Evolutionary conservation across 1,284 basidiomycete genomes (phyloP).

Genomic region (Heimioporus punctisporus): DNA sequence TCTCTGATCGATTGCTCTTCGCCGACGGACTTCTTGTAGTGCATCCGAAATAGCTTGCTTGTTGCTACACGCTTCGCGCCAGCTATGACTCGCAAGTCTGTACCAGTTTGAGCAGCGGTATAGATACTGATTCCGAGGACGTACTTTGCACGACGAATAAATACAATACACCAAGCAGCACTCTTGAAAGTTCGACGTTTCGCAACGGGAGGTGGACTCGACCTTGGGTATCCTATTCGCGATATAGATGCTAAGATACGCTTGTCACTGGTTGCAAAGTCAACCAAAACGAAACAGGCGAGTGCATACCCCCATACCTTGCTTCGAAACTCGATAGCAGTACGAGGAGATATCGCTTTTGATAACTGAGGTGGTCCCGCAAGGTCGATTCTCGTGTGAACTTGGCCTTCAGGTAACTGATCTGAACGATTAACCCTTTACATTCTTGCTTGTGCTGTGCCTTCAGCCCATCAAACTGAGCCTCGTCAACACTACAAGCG

Average conservation of each 20-base stretch:
- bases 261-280: constrained; percentile 57
- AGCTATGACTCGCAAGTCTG: constrained; percentile 60
- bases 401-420: constrained; percentile 91
- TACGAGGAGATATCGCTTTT: constrained; percentile 82
- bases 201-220: constrained; percentile 37
- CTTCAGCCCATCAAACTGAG: constrained; percentile 56
- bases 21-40: constrained; percentile 67
- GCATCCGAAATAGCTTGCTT: constrained; percentile 67
- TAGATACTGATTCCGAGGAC: constrained; percentile 25
- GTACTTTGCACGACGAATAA: constrained; percentile 70
- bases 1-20: constrained; percentile 36
- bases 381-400: constrained; percentile 86
- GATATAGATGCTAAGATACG: constrained; percentile 81
- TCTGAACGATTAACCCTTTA: constrained; percentile 88
- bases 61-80: constrained; percentile 61
- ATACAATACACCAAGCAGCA: constrained; percentile 62
- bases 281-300: not conserved
- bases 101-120: constrained; percentile 9
- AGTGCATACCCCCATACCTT: constrained; percentile 50
- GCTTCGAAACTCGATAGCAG: constrained; percentile 69
- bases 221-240: constrained; percentile 60
- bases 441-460: constrained; percentile 81
- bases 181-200: constrained; percentile 55
- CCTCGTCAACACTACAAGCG: constrained; percentile 44
- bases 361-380: constrained; percentile 80